Evolutionary conservation across 306 rosid genomes (phyloP).

Genomic region (Vigna mungo): DNA sequence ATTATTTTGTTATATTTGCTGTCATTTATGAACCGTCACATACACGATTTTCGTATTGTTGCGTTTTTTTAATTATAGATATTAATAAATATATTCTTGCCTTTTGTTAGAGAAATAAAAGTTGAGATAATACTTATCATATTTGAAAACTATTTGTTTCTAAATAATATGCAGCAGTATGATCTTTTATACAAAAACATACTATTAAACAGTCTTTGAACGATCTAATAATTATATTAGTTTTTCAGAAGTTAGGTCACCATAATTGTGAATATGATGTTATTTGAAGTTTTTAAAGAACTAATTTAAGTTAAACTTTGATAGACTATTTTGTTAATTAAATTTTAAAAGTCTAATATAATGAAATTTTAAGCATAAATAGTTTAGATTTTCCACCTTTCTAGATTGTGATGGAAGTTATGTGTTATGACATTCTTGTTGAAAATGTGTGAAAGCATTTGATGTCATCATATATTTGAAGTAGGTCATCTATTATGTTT

Average conservation of each 20-base stretch:
- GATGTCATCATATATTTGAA: slow-evolving; percentile 10
- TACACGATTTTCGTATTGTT: background rate
- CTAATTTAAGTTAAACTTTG: background rate
- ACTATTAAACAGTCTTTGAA: background rate
- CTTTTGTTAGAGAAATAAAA: background rate
- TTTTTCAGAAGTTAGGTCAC: background rate
- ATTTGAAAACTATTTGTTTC: background rate
- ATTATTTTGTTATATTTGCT: background rate
- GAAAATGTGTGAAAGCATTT: slow-evolving; percentile 14
- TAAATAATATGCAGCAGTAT: background rate
- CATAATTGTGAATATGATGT: background rate
- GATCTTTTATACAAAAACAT: background rate
- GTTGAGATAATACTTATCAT: background rate
- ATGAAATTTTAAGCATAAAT: background rate
- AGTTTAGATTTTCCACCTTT: background rate
- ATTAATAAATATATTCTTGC: background rate
- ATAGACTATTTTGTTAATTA: background rate
- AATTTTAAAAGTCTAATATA: background rate
- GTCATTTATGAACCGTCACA: background rate
- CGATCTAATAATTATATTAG: background rate
- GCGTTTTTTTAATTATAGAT: background rate
- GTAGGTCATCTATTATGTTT: slow-evolving; percentile 27
- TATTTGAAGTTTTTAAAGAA: background rate
- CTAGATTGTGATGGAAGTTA: slow-evolving; percentile 22
- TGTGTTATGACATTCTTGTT: background rate